Evolutionary conservation across 306 rosid genomes (phyloP), one percentile per base, ranked within the genome.

Genomic region (Acacia crassicarpa): DNA sequence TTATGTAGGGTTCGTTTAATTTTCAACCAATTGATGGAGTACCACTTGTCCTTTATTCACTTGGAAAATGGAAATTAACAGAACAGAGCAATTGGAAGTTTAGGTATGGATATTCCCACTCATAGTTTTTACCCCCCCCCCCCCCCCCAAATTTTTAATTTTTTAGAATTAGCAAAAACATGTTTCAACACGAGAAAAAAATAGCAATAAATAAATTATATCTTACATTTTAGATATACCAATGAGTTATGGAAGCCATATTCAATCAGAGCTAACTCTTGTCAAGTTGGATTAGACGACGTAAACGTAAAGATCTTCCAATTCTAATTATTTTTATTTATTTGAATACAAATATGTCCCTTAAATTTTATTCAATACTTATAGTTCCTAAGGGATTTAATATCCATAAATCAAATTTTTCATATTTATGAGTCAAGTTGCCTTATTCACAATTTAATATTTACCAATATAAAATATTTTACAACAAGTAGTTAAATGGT

Each of bases 1-100:
- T 3, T 0, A 15, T 51, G 30, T 58, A 33, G 85, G 83, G 63
- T 88, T 84, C 80, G 33, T 6, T 38, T 49, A 40, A 43, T 82
- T 67, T 65, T 70, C 68, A 13, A 49, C 67, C 62, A 25, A 69
- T 43, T 84, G 70, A 46, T 71, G 51, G 72, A 76, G 69, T 2
- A 15, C 69, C 43, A 63, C 69, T 30, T 63, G 43, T 5, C 69
- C n/a, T 32, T 63, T 61, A 63, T 63, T 27, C 19, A 49, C 53
- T 79, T 45, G 38, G 12, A 19, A 53, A 32, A 1, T 8, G 38
- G n/a, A 19, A 53, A 32, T 2, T 8, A 49, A 53, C 22, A 17
- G 56, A 62, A 61, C 67, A 22, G 65, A 0, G 54, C 38, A 40
- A 62, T 46, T 15, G 74, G 58, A 70, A 46, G 17, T 20, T 58